Base-by-base conservation (phyloP, 169 alveolate species). In the Cryptosporidium baileyi region DNA sequence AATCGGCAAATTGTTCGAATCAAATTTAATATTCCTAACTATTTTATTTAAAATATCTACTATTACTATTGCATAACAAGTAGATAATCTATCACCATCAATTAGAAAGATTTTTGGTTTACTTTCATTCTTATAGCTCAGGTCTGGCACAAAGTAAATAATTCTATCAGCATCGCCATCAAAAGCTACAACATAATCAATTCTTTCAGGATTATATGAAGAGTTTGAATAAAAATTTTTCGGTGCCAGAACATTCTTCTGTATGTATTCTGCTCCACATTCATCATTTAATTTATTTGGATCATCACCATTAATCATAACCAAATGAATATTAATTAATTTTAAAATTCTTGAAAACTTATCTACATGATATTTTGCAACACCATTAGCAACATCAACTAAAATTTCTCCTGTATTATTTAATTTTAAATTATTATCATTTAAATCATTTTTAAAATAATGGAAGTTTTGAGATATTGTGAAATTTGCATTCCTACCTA, bases 161-260 rank as follows among this genome's bases (percentile, higher is more conserved):
- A 94, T 63, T 82, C 98, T 92, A 54, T 95, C 98, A 9, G 96
- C 96, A 81, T 95, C 98, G 4, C 98, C 98, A 90, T 95, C 94
- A 15, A 91, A 67, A 15, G 93, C 61, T 62, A 80, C 89, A 30
- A 89, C 89, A 34, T 67, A 45, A 22, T 51, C 82, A 36, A 67
- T 54, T 0, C 36, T 24, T 0, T 43, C 89, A 17, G 74, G 57
- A 26, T 63, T 82, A 15, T 17, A 65, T 22, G 34, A 28, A n/a
- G 6, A 19, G 54, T 43, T 9, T 15, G 94, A 30, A 88, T 63
- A 28, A 63, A 40, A 65, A 3, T 49, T 63, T 15, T 22, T 61
- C 24, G 96, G 96, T 60, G 92, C 89, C 28, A 79, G 51, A 47
- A 67, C 63, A 67, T 88, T 88, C 74, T 94, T 94, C 80, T 95